Evolutionary conservation across 2,329 filamentous ascomycete species (phyloP).

Genomic region (Colletotrichum godetiae): DNA sequence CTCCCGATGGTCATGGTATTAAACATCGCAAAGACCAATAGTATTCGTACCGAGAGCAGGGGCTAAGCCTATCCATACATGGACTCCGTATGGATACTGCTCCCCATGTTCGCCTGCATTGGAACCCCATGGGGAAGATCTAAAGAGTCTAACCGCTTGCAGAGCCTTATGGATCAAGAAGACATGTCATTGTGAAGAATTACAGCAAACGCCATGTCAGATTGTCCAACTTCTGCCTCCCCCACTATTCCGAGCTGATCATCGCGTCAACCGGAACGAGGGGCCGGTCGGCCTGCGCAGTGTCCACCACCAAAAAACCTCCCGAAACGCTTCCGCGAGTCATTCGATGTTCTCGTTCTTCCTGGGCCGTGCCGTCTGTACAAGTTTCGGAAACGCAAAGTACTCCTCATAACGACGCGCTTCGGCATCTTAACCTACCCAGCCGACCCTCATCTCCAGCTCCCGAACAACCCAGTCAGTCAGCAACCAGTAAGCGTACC

Average conservation of each 20-base stretch:
- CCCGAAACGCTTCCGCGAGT: slow-evolving; percentile 1
- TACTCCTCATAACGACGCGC: neutral
- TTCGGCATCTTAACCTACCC: slow-evolving; percentile 14
- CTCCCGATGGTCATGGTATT: neutral
- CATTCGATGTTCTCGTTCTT: neutral
- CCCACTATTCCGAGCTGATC: slow-evolving; percentile 1
- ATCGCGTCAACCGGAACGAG: neutral
- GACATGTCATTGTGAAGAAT: neutral
- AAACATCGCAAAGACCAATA: neutral
- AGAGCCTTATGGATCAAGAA: neutral
- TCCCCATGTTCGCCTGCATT: neutral
- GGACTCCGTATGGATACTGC: neutral
- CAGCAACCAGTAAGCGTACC: neutral
- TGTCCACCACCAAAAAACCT: neutral
- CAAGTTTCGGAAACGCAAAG: slow-evolving; percentile 7
- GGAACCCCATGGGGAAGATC: neutral
- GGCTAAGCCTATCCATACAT: neutral
- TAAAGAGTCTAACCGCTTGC: neutral
- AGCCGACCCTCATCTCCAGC: slow-evolving; percentile 6
- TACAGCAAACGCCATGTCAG: neutral
- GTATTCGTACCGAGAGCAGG: neutral
- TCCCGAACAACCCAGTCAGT: slow-evolving; percentile 4
- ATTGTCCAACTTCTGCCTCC: neutral
- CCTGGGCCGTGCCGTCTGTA: neutral
- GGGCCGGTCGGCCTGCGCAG: slow-evolving; percentile 7